phyloP scores from a whole-genome alignment of 257 asterid genomes.

The Scutellaria barbata region DNA sequence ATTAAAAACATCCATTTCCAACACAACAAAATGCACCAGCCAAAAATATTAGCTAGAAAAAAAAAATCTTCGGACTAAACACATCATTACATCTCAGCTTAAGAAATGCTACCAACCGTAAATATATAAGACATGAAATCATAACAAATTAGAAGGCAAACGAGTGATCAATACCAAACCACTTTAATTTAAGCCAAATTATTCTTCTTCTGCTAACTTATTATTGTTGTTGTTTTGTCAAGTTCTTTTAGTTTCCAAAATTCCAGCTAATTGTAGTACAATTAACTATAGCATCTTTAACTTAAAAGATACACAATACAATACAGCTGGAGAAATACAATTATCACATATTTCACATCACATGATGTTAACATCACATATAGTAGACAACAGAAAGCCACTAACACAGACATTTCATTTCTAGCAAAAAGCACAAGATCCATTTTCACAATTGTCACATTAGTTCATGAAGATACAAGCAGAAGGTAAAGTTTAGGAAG shows the following conservation, averaged over 20 bases:
- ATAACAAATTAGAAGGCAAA: conserved; percentile 4
- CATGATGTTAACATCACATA: too few species aligned
- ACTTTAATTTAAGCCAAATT: not conserved
- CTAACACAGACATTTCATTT: not conserved
- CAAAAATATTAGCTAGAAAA: too few species aligned
- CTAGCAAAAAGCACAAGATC: not conserved
- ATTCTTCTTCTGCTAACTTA: not conserved
- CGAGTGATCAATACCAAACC: not conserved
- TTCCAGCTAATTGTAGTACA: too few species aligned
- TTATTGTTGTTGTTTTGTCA: too few species aligned
- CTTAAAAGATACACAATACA: not conserved
- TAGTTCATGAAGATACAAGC: conserved; percentile 1
- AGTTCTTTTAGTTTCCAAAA: too few species aligned
- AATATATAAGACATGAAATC: not conserved
- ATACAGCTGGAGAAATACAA: not conserved
- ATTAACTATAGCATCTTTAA: too few species aligned
- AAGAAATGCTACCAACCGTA: not conserved
- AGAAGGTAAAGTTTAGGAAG: not conserved
- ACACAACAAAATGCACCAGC: too few species aligned
- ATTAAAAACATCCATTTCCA: too few species aligned
- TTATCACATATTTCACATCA: not conserved
- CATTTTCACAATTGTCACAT: not conserved
- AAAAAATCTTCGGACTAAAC: too few species aligned
- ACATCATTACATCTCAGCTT: not conserved
- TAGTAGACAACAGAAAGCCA: not conserved